These are phyloP conservation scores for Theobroma cacao DNA, from an alignment of 345 rosid genomes.

Conservation along the genomic window DNA sequence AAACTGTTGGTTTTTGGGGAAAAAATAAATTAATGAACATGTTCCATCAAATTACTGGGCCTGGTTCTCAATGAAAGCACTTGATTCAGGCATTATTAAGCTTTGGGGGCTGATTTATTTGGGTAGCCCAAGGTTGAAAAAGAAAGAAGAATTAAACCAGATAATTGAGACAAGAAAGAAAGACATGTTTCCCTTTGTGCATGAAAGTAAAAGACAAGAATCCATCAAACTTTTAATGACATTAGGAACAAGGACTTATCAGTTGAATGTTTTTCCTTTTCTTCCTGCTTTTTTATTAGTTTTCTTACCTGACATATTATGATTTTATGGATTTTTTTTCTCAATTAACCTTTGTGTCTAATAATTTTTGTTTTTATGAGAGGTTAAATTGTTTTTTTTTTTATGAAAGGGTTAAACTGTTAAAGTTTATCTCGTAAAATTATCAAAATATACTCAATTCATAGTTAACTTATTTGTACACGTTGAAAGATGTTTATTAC, in stretches of 20 bases:
- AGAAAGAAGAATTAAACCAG: not conserved
- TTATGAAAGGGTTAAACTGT: no score
- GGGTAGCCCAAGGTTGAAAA: not conserved
- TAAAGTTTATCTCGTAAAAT: no score
- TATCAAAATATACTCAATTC: no score
- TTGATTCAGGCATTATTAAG: not conserved
- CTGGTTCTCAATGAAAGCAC: not conserved
- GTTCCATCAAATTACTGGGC: not conserved
- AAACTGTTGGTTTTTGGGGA: not conserved
- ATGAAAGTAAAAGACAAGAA: not conserved
- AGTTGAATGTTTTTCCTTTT: not conserved
- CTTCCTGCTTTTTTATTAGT: not conserved
- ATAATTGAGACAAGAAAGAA: not conserved
- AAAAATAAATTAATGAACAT: no score
- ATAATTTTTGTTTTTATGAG: no score
- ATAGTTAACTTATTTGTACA: no score
- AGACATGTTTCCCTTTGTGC: not conserved
- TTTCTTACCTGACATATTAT: no score
- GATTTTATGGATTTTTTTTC: no score
- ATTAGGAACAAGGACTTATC: not conserved
- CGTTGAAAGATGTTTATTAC: no score
- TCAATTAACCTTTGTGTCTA: no score
- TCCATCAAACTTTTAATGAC: no score
- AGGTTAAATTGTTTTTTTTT: no score
- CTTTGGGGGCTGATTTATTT: not conserved